Conservation (phyloP, 139 green algal genomes). For the Mesostigma viride region DNA sequence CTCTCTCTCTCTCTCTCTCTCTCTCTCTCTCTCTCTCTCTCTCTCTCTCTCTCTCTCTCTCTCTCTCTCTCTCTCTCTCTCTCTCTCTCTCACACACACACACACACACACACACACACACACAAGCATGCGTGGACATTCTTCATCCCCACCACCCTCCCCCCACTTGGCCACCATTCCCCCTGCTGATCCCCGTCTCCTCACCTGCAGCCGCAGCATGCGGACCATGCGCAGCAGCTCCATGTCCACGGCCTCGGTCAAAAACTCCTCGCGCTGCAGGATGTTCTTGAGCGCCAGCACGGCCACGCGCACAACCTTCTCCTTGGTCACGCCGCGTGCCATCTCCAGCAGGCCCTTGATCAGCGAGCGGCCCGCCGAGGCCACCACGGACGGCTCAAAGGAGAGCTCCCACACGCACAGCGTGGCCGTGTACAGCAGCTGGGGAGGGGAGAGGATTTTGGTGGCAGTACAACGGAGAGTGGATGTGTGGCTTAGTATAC, state of each 20-base stretch:
- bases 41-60: too few species aligned
- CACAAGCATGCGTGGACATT: too few species aligned
- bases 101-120: too few species aligned
- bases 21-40: too few species aligned
- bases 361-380: constrained; percentile 44
- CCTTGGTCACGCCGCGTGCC: constrained; percentile 58
- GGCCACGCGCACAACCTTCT: constrained; percentile 86
- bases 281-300: constrained; percentile 74
- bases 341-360: constrained; percentile 69
- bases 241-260: constrained; percentile 61
- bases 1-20: too few species aligned
- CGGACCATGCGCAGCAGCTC: constrained; percentile 63
- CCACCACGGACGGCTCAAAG: constrained; percentile 53
- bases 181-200: too few species aligned
- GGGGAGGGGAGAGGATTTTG: constrained; percentile 14
- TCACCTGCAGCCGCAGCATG: constrained; percentile 28
- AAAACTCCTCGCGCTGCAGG: constrained; percentile 30
- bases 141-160: too few species aligned
- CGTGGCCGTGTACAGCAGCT: constrained; percentile 86
- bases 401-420: constrained; percentile 85
- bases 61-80: too few species aligned
- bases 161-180: too few species aligned
- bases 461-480: not conserved
- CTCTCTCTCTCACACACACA: too few species aligned
- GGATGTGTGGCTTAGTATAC: not conserved